Evolutionary conservation across 768 basidiomycete species (phyloP).

Genomic region (Solioccasus polychromus): DNA sequence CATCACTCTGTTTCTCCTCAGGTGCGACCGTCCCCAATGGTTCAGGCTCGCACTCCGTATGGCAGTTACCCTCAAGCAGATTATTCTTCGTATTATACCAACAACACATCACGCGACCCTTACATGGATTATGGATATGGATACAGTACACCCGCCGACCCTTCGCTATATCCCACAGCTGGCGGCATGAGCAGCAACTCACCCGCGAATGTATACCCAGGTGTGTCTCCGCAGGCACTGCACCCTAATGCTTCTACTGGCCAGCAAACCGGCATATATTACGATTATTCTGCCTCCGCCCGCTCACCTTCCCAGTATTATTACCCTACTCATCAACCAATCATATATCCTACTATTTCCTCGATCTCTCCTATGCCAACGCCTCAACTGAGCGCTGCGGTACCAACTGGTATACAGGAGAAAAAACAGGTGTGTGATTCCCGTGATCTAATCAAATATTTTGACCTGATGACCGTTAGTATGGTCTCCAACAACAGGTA

Average conservation of each 20-base stretch:
- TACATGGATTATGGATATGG: slow-evolving; percentile 57
- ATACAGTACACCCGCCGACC: slow-evolving; percentile 50
- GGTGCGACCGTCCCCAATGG: slow-evolving; percentile 41
- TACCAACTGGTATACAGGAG: slow-evolving; percentile 41
- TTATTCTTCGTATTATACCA: slow-evolving; percentile 58
- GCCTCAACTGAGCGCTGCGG: slow-evolving; percentile 42
- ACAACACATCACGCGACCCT: slow-evolving; percentile 46
- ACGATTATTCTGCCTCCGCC: slow-evolving; percentile 50
- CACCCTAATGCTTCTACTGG: slow-evolving; percentile 42
- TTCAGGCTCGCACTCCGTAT: slow-evolving; percentile 47
- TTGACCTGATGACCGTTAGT: slow-evolving; percentile 29
- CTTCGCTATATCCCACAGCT: slow-evolving; percentile 47
- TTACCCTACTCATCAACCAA: slow-evolving; percentile 53
- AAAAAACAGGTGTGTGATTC: slow-evolving; percentile 56
- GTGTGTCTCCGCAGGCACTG: slow-evolving; percentile 39
- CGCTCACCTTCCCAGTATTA: slow-evolving; percentile 59
- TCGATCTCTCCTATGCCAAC: slow-evolving; percentile 53
- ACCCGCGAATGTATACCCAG: slow-evolving; percentile 48
- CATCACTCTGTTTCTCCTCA: slow-evolving; percentile 34
- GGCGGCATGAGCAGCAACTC: slow-evolving; percentile 44
- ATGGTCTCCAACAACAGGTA: slow-evolving; percentile 47
- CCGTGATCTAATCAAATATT: slow-evolving; percentile 4
- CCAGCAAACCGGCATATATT: slow-evolving; percentile 55
- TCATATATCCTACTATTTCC: slow-evolving; percentile 55
- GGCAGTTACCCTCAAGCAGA: slow-evolving; percentile 52